Base-by-base conservation (phyloP, 345 rosid genomes). In the Anastatica hierochuntica region DNA sequence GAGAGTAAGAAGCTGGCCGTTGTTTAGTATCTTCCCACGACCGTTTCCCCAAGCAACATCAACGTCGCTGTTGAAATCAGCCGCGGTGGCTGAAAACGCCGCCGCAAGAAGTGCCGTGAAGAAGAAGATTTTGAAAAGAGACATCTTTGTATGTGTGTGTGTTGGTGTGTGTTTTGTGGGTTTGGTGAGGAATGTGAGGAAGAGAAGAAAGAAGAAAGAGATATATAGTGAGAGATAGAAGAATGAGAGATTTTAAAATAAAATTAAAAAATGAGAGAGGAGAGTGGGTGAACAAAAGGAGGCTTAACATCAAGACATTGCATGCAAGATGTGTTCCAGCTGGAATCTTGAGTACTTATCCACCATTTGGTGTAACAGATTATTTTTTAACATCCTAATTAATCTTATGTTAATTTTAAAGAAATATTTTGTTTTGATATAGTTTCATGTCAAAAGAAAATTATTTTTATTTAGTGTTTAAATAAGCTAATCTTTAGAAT, bases 11-110 rank as follows among this genome's bases (percentile, higher is more conserved):
- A 79, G 82, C 48, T 75, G 64, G 11, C 88, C 85, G 11, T 77
- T 73, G 59, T 77, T 58, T 19, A 77, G 76, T 38, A 82, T 52
- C 69, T 70, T 73, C 27, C 48, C 85, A 34, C 88, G 74, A 30
- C 81, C 85, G 61, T 54, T 66, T 10, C 85, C 85, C 85, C 88
- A 82, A 11, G 80, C 71, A 27, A 81, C 49, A 6, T 81, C 79
- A 51, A 76, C 74, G 6, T 76, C 63, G 14, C 62, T 34, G 52
- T 60, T 42, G 52, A 81, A 74, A 20, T 66, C 66, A 52, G 65
- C 71, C 27, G 30, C 2, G 12, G 70, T 49, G 16, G 9, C 5
- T 23, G 69, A 30, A 40, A 64, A 23, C 17, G 36, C 60, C 26
- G 66, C 64, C 24, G 42, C 24, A 2, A 65, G 45, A 34, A 65